Percentiles rank a stretch among this genome's conserved stretches.
These are phyloP conservation scores for Erodium maritimum DNA, from an alignment of 345 rosid genomes.

Conservation along the genomic window DNA sequence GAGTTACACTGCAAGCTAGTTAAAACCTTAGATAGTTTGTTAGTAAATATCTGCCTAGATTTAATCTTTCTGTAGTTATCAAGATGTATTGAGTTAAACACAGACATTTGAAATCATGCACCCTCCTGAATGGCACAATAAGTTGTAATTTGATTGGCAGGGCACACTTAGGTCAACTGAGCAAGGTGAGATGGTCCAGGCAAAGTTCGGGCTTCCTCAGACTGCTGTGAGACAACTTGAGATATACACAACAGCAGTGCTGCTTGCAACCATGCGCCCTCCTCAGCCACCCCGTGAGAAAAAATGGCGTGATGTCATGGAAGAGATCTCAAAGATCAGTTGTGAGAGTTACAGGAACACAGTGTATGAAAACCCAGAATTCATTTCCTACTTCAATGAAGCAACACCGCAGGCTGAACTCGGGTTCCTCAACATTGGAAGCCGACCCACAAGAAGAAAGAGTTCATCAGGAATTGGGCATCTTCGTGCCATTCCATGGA, in stretches of 20 bases:
- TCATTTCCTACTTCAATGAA: conserved; percentile 80
- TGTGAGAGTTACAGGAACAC: conserved; percentile 62
- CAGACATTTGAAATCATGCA: too few relatives aligned
- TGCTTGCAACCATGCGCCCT: conserved; percentile 81
- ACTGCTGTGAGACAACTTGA: conserved; percentile 90
- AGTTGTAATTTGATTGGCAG: conserved; percentile 25
- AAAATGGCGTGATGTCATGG: conserved; percentile 93
- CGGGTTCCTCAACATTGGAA: conserved; percentile 91
- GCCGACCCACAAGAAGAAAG: conserved; percentile 86
- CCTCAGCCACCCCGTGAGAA: conserved; percentile 85
- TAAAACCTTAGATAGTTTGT: too few relatives aligned
- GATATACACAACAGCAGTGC: conserved; percentile 92
- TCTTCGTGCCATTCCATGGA: conserved; percentile 97
- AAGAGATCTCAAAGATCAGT: conserved; percentile 79
- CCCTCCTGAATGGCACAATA: too few relatives aligned
- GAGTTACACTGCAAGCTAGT: too few relatives aligned
- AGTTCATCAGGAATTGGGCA: conserved; percentile 83
- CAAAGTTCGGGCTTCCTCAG: conserved; percentile 89
- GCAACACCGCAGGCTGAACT: conserved; percentile 98
- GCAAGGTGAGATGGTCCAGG: conserved; percentile 99
- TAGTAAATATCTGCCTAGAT: too few relatives aligned
- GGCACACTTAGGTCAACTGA: conserved; percentile 92
- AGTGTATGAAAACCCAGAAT: conserved; percentile 86
- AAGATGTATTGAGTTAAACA: too few relatives aligned
- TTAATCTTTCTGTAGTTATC: too few relatives aligned